Evolutionary conservation across 257 asterid genomes (phyloP).

Genomic region (Solanum bukasovii): DNA sequence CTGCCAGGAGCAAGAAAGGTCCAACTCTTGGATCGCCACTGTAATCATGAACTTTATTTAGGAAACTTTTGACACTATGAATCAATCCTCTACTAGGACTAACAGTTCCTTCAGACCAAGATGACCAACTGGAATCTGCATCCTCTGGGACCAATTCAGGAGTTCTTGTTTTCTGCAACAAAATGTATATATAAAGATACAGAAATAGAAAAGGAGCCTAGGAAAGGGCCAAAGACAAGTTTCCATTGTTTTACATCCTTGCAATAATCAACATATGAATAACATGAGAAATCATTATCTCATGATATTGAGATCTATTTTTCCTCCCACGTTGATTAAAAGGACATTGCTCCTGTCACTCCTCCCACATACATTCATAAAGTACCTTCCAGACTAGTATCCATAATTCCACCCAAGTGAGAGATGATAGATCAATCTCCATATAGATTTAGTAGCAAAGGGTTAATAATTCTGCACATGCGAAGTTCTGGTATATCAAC

Average conservation of each 20-base stretch:
- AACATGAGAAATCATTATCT: not conserved
- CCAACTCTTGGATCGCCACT: conserved; percentile 83
- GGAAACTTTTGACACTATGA: conserved; percentile 22
- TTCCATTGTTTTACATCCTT: not conserved
- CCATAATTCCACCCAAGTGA: not conserved
- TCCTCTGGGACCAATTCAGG: conserved; percentile 90
- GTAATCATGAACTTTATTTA: conserved; percentile 26
- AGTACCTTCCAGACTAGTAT: not conserved
- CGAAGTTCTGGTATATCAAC: not conserved
- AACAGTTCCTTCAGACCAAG: conserved; percentile 33
- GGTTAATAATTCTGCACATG: not conserved
- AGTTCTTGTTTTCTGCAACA: conserved; percentile 60
- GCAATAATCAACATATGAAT: not conserved
- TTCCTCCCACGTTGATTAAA: not conserved
- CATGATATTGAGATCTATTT: not conserved
- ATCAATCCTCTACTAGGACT: conserved; percentile 41
- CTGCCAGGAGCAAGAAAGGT: conserved; percentile 68
- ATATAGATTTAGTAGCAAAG: not conserved
- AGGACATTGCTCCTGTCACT: not conserved
- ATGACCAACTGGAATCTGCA: conserved; percentile 49
- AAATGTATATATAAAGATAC: not conserved
- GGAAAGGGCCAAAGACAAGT: not conserved
- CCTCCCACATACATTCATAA: not conserved
- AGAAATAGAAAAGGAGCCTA: not conserved
- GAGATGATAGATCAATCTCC: not conserved